Evolutionary conservation across 192 early-diverging fungal species (phyloP).

Genomic region (Phlyctochytrium arcticum): DNA sequence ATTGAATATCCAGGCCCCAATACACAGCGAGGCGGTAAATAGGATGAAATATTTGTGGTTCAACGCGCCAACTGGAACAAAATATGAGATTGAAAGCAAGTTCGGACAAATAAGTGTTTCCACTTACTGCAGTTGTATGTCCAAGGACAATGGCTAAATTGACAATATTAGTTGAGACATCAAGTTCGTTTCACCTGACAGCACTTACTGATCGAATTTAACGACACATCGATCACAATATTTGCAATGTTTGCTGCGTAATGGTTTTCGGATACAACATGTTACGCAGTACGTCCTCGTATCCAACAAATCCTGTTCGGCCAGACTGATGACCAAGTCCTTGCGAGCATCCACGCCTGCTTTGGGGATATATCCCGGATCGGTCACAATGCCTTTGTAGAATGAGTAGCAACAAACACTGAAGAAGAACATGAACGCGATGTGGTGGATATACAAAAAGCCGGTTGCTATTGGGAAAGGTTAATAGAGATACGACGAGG

Average conservation of each 20-base stretch:
- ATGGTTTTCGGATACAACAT: constrained; percentile 77
- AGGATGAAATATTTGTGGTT: constrained; percentile 89
- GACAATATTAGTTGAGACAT: not conserved
- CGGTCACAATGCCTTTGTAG: constrained; percentile 63
- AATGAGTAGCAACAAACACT: constrained; percentile 65
- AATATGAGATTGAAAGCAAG: constrained; percentile 13
- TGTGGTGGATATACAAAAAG: constrained; percentile 55
- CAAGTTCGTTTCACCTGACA: not conserved
- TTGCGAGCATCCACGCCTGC: constrained; percentile 36
- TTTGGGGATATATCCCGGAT: constrained; percentile 79
- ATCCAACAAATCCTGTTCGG: constrained; percentile 65
- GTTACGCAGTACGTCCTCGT: constrained; percentile 79
- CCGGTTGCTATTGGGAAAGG: constrained; percentile 50
- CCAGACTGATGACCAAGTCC: constrained; percentile 58
- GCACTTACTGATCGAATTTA: constrained; percentile 80
- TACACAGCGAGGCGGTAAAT: constrained; percentile 66
- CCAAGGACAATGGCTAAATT: constrained; percentile 87
- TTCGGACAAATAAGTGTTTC: not conserved
- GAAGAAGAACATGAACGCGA: constrained; percentile 64
- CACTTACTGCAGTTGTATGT: constrained; percentile 81
- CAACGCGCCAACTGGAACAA: constrained; percentile 68
- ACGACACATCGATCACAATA: constrained; percentile 91
- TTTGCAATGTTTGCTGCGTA: constrained; percentile 93
- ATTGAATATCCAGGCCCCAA: constrained; percentile 56
- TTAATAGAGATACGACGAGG: no score